Evolutionary conservation across 331 rosid species (phyloP), one percentile per base, ranked within the genome.

Genomic region (Quercus phellos): DNA sequence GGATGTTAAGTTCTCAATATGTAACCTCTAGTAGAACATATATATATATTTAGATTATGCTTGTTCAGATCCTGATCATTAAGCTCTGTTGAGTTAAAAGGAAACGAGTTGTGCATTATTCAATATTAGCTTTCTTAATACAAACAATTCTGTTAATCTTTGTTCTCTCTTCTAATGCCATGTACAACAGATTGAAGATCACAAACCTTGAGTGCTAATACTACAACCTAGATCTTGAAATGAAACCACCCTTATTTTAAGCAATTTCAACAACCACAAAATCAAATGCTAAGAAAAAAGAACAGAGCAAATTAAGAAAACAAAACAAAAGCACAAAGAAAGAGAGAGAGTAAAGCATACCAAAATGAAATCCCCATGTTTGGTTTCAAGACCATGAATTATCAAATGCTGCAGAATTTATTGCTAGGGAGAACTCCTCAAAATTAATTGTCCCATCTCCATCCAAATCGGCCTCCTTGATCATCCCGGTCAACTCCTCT

Each of bases 401-500:
- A 78, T 87, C 90, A 66, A 89, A 89, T 35, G 90, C 93, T 4
- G 90, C 90, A 0, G 88, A 87, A 61, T 89, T 82, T 30, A 87
- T 89, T 3, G 93, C 90, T 18, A 79, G 85, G 3, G 93, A 67
- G 26, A 89, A 89, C 84, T 85, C 88, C 69, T 85, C 84, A 67
- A 87, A 89, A 81, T 77, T 83, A 63, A 89, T 89, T 43, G 86
- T 75, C 5, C 93, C 93, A 60, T 89, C 89, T 3, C 88, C 93
- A 46, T 89, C 90, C 0, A 88, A 87, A 63, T 89, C 93, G 10
- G 89, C 89, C 77, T 87, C 93, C 56, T 50, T 78, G 75, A 89
- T 89, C 89, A 89, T 89, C 80, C 90, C 90, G 0, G 88, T 89
- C 67, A 87, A 70, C 77, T 89, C 93, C 84, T 89, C 93, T 0